phyloP scores from a whole-genome alignment of 805 yeast genomes.

The Naumovozyma baii region DNA sequence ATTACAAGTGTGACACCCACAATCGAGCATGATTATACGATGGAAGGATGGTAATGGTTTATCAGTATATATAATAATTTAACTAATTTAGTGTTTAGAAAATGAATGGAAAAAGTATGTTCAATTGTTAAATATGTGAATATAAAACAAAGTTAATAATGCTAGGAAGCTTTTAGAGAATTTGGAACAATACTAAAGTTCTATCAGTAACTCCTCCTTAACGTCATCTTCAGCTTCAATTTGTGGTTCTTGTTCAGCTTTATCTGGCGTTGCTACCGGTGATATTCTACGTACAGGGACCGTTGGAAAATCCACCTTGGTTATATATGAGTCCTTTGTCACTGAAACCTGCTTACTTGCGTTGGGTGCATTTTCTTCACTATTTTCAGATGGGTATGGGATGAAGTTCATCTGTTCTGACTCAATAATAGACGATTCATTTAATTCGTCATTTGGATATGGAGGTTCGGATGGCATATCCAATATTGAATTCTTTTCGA shows the following conservation, averaged over 20 bases:
- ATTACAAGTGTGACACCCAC: constrained; percentile 97
- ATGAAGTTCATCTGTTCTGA: neutral
- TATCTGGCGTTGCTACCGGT: neutral
- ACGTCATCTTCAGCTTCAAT: constrained; percentile 17
- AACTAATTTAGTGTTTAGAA: too few relatives aligned
- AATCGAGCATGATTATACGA: constrained; percentile 95
- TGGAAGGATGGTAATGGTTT: constrained; percentile 64
- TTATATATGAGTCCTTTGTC: constrained; percentile 17
- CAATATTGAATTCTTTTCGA: too few relatives aligned
- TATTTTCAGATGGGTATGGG: constrained; percentile 3
- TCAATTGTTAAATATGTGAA: too few relatives aligned
- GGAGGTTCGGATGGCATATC: constrained; percentile 26
- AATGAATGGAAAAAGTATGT: too few relatives aligned
- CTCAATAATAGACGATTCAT: neutral
- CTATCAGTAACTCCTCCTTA: constrained; percentile 25
- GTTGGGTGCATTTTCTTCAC: constrained; percentile 2
- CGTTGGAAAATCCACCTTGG: constrained; percentile 34
- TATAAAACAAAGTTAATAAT: too few relatives aligned
- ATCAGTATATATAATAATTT: neutral
- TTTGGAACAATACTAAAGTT: constrained; percentile 16
- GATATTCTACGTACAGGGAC: constrained; percentile 30
- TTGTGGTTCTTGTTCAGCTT: constrained; percentile 4
- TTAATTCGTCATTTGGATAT: constrained; percentile 21
- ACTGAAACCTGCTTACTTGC: constrained; percentile 1
- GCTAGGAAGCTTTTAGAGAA: too few relatives aligned